Percentiles rank a stretch among this genome's conserved stretches.
Evolutionary conservation across 2,329 filamentous ascomycete genomes (phyloP).

Genomic region (Sclerotinia sclerotiorum): DNA sequence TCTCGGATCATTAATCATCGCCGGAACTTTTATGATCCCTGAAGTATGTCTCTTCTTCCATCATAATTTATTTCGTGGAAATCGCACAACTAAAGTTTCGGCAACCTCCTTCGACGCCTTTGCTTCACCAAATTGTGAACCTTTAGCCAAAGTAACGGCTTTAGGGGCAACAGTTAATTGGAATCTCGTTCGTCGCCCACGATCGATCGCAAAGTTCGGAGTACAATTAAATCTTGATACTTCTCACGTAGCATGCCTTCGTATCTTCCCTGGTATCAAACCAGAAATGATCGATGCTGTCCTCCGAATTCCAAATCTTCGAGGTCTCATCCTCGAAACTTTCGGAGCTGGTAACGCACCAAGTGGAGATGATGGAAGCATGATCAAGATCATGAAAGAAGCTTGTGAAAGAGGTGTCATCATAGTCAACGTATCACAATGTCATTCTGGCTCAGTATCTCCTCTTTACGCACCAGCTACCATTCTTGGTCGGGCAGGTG

Average conservation of each 20-base stretch:
- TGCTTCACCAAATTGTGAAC: constrained; percentile 63
- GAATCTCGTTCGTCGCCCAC: constrained; percentile 60
- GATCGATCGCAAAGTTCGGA: constrained; percentile 56
- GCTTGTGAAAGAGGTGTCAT: constrained; percentile 67
- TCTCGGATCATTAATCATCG: constrained; percentile 67
- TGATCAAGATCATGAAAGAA: constrained; percentile 62
- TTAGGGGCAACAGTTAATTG: constrained; percentile 64
- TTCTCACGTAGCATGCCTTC: constrained; percentile 67
- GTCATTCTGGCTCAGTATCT: constrained; percentile 53
- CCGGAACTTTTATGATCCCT: constrained; percentile 72
- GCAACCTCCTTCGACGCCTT: constrained; percentile 69
- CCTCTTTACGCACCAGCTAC: constrained; percentile 60
- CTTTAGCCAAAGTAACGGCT: constrained; percentile 60
- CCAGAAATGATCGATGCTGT: constrained; percentile 70
- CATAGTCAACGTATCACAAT: constrained; percentile 72
- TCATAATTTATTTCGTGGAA: constrained; percentile 68
- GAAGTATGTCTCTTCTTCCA: constrained; percentile 76
- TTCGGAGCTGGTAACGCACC: constrained; percentile 73
- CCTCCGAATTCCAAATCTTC: constrained; percentile 59
- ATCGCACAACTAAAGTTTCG: constrained; percentile 66
- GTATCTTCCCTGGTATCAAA: constrained; percentile 71
- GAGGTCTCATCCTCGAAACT: constrained; percentile 67
- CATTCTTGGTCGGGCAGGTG: constrained; percentile 63
- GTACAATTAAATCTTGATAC: constrained; percentile 62
- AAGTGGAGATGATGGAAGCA: constrained; percentile 55